Percentiles rank a stretch among this genome's conserved stretches.
Conservation (phyloP, 371 early-diverging fungal species). For the Coemansia sp. region DNA sequence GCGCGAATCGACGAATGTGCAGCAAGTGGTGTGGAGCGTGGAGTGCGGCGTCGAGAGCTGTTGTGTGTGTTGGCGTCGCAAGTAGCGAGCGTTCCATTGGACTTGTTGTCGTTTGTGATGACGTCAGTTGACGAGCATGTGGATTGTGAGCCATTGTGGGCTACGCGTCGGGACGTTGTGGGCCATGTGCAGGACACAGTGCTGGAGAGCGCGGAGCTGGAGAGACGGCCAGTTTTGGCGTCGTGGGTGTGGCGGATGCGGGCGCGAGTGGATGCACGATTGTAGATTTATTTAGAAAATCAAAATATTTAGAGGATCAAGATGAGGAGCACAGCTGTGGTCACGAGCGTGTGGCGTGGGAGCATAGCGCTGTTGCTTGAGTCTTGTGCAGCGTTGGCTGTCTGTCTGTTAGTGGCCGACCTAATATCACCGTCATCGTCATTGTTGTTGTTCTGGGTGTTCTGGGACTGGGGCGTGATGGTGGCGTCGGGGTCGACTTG, state of each 20-base stretch:
- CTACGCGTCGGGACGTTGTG: neutral
- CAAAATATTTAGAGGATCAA: neutral
- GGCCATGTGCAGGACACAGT: slow-evolving; percentile 14
- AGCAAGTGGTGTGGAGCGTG: neutral
- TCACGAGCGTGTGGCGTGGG: neutral
- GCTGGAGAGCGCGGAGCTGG: slow-evolving; percentile 12
- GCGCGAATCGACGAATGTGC: neutral
- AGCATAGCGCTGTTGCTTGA: neutral
- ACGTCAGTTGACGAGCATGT: neutral
- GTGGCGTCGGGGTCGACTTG: slow-evolving; percentile 1
- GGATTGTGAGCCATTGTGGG: neutral
- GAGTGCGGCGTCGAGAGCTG: slow-evolving; percentile 19
- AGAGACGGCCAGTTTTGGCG: slow-evolving; percentile 27
- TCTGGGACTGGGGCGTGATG: neutral
- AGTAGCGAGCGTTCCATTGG: slow-evolving; percentile 16
- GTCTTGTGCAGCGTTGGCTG: neutral
- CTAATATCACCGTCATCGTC: neutral
- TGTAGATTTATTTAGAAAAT: too few relatives aligned
- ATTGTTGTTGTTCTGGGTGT: neutral
- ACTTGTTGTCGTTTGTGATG: slow-evolving; percentile 26
- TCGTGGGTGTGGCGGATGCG: slow-evolving; percentile 33
- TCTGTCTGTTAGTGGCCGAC: neutral
- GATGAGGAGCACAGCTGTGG: neutral
- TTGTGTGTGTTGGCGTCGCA: slow-evolving; percentile 14
- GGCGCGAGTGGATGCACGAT: neutral